A percentile compares a stretch with the other conserved stretches of the same genome.
Evolutionary conservation across 2,329 filamentous ascomycete genomes (phyloP).

Genomic region (Sporothrix euskadiensis): DNA sequence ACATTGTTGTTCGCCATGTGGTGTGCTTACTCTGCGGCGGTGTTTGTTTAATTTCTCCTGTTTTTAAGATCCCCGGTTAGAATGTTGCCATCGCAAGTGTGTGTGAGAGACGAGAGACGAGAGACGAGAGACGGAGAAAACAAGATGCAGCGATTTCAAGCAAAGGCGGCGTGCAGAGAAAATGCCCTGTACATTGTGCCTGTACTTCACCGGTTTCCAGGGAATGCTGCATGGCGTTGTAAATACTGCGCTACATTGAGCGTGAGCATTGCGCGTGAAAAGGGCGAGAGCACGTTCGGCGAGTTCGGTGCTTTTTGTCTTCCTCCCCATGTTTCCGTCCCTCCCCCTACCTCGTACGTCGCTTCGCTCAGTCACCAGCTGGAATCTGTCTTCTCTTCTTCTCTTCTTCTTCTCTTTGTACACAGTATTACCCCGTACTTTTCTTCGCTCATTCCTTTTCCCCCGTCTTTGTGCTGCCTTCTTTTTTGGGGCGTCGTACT

Average conservation of each 20-base stretch:
- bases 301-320: neutral
- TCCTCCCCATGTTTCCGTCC: neutral
- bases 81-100: too few species aligned
- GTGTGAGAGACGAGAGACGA: too few species aligned
- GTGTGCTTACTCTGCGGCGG: too few species aligned
- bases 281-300: neutral
- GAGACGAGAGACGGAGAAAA: neutral
- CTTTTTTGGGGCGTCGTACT: neutral
- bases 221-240: too few species aligned
- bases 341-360: neutral
- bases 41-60: neutral
- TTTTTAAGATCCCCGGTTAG: neutral
- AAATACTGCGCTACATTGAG: too few species aligned
- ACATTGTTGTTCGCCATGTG: too few species aligned
- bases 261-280: neutral
- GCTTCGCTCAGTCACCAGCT: neutral
- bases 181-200: too few species aligned
- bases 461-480: neutral
- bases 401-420: neutral
- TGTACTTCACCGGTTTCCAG: too few species aligned
- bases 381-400: too few species aligned
- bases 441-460: neutral
- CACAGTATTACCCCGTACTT: too few species aligned
- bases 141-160: too few species aligned
- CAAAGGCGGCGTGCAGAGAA: too few species aligned